Evolutionary conservation across 805 yeast species (phyloP).

Genomic region (Ogataea neopini): DNA sequence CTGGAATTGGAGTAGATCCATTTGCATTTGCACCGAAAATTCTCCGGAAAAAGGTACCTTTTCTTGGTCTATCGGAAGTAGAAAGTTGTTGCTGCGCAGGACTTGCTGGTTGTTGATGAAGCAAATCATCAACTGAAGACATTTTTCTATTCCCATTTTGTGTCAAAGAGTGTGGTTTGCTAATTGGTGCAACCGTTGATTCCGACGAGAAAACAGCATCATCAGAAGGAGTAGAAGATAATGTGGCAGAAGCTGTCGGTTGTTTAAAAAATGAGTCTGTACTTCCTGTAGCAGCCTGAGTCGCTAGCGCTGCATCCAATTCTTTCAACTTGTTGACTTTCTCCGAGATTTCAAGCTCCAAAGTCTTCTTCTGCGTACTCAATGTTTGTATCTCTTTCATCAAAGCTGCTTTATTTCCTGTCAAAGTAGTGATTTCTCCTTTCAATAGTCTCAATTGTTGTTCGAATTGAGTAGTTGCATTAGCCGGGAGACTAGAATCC

Average conservation of each 20-base stretch:
- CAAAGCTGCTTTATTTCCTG: slow-evolving; percentile 43
- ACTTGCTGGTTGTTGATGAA: background rate
- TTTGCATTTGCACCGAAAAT: slow-evolving; percentile 27
- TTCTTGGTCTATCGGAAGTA: slow-evolving; percentile 21
- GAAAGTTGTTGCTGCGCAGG: background rate
- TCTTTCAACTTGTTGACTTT: slow-evolving; percentile 21
- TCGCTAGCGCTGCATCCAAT: slow-evolving; percentile 9
- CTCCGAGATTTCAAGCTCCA: slow-evolving; percentile 46
- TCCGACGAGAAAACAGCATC: background rate
- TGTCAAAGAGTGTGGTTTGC: background rate
- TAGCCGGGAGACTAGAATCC: slow-evolving; percentile 27
- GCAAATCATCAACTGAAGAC: slow-evolving; percentile 18
- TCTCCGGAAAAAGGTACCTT: slow-evolving; percentile 32
- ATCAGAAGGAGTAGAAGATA: slow-evolving; percentile 3
- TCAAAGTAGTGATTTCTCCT: slow-evolving; percentile 42
- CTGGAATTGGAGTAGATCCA: slow-evolving; percentile 2
- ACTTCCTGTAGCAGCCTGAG: slow-evolving; percentile 5
- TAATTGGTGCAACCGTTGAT: background rate
- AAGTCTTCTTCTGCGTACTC: slow-evolving; percentile 44
- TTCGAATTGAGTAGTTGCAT: slow-evolving; percentile 37
- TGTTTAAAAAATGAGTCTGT: slow-evolving; percentile 15
- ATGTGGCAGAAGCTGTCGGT: slow-evolving; percentile 11
- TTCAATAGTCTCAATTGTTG: slow-evolving; percentile 40
- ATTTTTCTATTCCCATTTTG: background rate
- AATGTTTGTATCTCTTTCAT: slow-evolving; percentile 54